Percentiles rank a stretch among this genome's conserved stretches.
Evolutionary conservation across 2,329 filamentous ascomycete genomes (phyloP).

Genomic region (Penicillium oxalicum): DNA sequence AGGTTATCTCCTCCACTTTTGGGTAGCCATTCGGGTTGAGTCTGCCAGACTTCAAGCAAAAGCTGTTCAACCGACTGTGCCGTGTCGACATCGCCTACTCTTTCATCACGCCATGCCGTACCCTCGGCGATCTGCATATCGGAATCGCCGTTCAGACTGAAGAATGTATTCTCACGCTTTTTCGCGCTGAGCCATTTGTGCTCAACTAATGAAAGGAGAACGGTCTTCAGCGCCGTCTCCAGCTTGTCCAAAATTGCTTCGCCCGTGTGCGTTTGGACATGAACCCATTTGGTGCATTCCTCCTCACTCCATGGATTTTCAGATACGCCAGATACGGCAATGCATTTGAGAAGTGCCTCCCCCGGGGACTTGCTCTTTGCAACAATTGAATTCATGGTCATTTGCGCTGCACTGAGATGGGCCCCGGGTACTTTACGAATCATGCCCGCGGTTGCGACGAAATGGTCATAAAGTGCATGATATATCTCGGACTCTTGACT

Average conservation of each 20-base stretch:
- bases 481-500: conserved; percentile 50
- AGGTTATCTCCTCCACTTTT: neutral
- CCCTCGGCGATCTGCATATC: too few relatives aligned
- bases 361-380: conserved; percentile 31
- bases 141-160: neutral
- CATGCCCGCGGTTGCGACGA: neutral
- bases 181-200: neutral
- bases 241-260: neutral
- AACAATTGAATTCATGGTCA: conserved; percentile 41
- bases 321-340: conserved; percentile 33
- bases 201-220: neutral
- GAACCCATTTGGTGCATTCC: neutral
- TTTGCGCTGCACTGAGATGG: conserved; percentile 27
- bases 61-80: neutral
- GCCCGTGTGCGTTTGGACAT: neutral
- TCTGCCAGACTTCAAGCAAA: neutral
- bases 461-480: conserved; percentile 41
- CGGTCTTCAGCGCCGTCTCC: neutral
- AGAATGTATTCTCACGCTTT: neutral
- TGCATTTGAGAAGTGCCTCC: conserved; percentile 16
- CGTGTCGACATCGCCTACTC: neutral
- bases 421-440: neutral
- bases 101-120: neutral
- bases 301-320: conserved; percentile 14
- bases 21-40: neutral